Conservation (phyloP, 2,329 filamentous ascomycete species). For the Penicillium freii region DNA sequence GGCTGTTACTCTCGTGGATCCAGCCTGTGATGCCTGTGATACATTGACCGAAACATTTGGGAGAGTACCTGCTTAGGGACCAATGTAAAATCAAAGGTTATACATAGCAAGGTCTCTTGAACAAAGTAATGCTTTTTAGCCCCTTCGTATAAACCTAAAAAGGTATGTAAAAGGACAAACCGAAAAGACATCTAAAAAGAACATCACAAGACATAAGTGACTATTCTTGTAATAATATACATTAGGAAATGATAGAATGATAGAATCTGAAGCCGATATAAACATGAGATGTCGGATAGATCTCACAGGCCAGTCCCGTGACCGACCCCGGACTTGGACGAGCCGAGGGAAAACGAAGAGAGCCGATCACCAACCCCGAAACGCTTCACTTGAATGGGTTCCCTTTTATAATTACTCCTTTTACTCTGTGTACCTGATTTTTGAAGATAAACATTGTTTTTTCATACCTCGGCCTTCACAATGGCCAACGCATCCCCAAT, state of each 20-base stretch:
- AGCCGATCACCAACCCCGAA: slow-evolving; percentile 22
- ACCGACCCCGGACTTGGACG: slow-evolving; percentile 34
- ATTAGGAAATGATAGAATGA: neutral
- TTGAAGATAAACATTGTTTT: neutral
- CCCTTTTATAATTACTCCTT: neutral
- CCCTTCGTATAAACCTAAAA: no score
- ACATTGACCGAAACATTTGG: neutral
- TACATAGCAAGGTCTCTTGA: no score
- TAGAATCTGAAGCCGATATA: neutral
- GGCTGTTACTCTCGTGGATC: neutral
- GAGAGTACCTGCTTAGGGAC: no score
- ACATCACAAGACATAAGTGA: no score
- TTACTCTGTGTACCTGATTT: neutral
- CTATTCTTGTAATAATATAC: no score
- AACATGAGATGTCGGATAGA: neutral
- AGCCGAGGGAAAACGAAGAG: slow-evolving; percentile 36
- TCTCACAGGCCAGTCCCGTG: slow-evolving; percentile 29
- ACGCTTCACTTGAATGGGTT: neutral
- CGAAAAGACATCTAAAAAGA: no score
- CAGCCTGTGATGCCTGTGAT: neutral
- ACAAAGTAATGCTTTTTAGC: no score
- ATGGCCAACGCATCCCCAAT: slow-evolving; percentile 33
- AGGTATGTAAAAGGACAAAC: no score
- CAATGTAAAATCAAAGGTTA: no score
- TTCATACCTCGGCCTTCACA: slow-evolving; percentile 5